phyloP scores from a whole-genome alignment of 805 yeast genomes.

The Spathaspora boniae region DNA sequence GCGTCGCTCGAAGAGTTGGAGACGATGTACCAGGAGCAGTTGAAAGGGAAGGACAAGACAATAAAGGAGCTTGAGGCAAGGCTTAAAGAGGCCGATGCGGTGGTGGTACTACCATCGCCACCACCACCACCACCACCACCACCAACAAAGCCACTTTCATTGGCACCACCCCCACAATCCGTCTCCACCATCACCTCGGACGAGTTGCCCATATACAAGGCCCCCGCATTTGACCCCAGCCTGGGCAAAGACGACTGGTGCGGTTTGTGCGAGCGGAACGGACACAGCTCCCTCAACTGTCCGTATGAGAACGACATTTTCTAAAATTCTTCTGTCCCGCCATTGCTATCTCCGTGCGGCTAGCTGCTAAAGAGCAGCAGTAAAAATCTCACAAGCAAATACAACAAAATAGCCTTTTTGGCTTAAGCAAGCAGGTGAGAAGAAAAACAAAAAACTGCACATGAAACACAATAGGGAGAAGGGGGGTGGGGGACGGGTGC shows the following conservation, averaged over 20 bases:
- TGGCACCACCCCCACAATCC: no score
- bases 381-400: neutral
- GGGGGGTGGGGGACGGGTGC: no score
- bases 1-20: slow-evolving; percentile 42
- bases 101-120: neutral
- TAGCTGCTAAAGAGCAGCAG: neutral
- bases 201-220: slow-evolving; percentile 46
- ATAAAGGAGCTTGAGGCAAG: slow-evolving; percentile 21
- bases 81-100: slow-evolving; percentile 13
- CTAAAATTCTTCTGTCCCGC: slow-evolving; percentile 14
- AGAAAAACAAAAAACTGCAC: neutral
- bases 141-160: neutral
- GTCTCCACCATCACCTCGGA: neutral
- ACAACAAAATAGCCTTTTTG: neutral
- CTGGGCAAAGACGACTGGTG: slow-evolving; percentile 84
- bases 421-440: neutral
- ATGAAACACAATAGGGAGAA: neutral
- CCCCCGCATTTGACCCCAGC: slow-evolving; percentile 57
- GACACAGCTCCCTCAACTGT: slow-evolving; percentile 85
- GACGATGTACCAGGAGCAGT: slow-evolving; percentile 13
- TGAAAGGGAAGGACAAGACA: neutral
- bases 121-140: neutral
- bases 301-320: slow-evolving; percentile 71
- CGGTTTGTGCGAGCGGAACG: slow-evolving; percentile 86
- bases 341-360: neutral